A percentile compares a stretch with the other conserved stretches of the same genome.
Evolutionary conservation across 2,329 filamentous ascomycete genomes (phyloP).

Genomic region (Phaeosphaeriaceae sp.): DNA sequence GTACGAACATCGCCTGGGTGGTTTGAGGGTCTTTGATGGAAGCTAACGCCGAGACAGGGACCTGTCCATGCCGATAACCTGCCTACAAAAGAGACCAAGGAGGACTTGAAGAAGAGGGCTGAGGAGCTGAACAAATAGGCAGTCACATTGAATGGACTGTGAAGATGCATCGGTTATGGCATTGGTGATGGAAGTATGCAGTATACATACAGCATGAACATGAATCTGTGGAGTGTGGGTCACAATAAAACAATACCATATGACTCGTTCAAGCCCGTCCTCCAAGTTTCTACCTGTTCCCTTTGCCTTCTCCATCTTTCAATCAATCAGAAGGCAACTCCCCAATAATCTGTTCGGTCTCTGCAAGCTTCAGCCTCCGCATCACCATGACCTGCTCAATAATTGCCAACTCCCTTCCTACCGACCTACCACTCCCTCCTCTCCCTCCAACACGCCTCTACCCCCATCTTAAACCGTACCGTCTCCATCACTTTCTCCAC

Average conservation of each 20-base stretch:
- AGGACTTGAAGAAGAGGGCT: conserved; percentile 58
- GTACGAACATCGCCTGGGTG: conserved; percentile 29
- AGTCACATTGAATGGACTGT: not conserved
- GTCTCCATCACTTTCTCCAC: not conserved
- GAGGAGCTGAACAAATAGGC: conserved; percentile 58
- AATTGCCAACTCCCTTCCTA: not conserved
- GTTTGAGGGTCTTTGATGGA: conserved; percentile 1
- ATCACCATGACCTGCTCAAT: too few relatives aligned
- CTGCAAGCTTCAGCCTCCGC: too few relatives aligned
- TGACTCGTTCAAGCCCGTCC: too few relatives aligned
- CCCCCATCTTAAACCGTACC: not conserved
- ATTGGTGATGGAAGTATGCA: not conserved
- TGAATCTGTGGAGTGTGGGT: not conserved
- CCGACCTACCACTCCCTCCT: not conserved
- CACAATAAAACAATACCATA: not conserved
- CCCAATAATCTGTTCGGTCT: too few relatives aligned
- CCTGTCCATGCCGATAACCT: conserved; percentile 55
- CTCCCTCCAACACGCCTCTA: not conserved
- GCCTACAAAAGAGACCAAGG: conserved; percentile 55
- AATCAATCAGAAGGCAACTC: too few relatives aligned
- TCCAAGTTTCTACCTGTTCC: not conserved
- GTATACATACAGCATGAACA: not conserved
- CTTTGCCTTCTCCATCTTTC: too few relatives aligned
- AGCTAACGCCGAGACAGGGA: conserved; percentile 40
- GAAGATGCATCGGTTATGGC: not conserved